Conservation (phyloP, 352 stramenopile species). For the Phytophthora gonapodyides region DNA sequence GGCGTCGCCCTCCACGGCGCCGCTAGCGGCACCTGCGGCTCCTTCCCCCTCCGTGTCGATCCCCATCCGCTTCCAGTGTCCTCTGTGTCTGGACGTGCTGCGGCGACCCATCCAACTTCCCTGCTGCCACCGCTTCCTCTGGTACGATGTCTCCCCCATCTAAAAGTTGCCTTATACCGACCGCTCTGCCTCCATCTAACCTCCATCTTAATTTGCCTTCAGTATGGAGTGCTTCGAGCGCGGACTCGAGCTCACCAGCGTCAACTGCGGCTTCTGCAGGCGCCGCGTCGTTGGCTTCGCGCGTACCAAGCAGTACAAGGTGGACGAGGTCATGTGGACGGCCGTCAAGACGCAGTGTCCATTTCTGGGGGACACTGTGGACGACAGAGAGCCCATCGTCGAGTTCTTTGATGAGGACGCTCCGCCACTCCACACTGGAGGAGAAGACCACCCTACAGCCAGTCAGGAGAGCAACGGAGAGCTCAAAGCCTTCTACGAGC, state of each 20-base stretch:
- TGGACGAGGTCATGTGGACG: constrained; percentile 65
- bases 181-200: no score
- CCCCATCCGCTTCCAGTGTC: constrained; percentile 73
- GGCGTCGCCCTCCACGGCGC: constrained; percentile 14
- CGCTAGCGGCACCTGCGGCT: constrained; percentile 4
- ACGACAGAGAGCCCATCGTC: constrained; percentile 35
- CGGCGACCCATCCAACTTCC: constrained; percentile 66
- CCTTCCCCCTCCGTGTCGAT: constrained; percentile 38
- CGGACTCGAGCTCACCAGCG: constrained; percentile 70
- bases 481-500: constrained; percentile 51
- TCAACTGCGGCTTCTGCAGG: constrained; percentile 82
- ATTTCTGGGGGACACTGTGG: constrained; percentile 39
- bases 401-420: constrained; percentile 64
- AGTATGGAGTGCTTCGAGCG: constrained; percentile 77
- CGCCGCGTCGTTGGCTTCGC: constrained; percentile 78
- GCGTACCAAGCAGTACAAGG: constrained; percentile 74
- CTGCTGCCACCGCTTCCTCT: constrained; percentile 75
- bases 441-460: constrained; percentile 29
- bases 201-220: not conserved
- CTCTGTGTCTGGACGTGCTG: constrained; percentile 79
- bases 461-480: constrained; percentile 28
- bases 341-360: constrained; percentile 57
- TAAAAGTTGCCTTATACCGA: no score
- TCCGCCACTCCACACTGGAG: constrained; percentile 31
- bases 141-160: constrained; percentile 32